Percentiles rank a stretch among this genome's conserved stretches.
Evolutionary conservation across 768 basidiomycete species (phyloP).

Genomic region (Phanerodontia chrysosporium): DNA sequence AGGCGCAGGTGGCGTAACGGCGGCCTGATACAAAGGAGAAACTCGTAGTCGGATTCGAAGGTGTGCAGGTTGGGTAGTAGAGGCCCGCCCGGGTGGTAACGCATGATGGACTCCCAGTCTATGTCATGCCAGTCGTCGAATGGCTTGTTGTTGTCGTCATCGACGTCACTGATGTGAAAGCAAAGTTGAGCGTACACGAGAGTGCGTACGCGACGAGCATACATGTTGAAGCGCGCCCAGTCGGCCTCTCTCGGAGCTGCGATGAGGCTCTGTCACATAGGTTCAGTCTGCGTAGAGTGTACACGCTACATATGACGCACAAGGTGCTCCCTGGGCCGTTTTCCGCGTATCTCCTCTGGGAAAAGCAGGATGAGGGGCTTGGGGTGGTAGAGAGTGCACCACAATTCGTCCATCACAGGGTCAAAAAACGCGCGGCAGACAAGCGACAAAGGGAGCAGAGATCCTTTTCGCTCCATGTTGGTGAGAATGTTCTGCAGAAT

Average conservation of each 20-base stretch:
- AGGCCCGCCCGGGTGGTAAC: neutral
- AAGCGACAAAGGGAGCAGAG: conserved; percentile 32
- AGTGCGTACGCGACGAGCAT: neutral
- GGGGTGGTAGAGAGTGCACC: conserved; percentile 64
- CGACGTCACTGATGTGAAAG: too few species aligned
- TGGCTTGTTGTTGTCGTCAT: too few species aligned
- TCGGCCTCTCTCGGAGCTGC: neutral
- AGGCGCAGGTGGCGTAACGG: neutral
- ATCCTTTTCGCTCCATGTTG: neutral
- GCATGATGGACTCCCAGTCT: too few species aligned
- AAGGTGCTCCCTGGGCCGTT: neutral
- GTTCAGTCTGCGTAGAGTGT: neutral
- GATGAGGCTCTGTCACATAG: neutral
- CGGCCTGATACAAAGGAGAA: neutral
- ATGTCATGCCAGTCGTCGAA: too few species aligned
- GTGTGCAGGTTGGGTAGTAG: neutral
- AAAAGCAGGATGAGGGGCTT: neutral
- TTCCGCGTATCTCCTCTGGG: neutral
- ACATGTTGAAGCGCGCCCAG: neutral
- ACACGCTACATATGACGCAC: too few species aligned
- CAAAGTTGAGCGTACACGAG: neutral
- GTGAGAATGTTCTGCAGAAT: neutral
- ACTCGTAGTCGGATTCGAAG: neutral
- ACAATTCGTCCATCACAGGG: conserved; percentile 57
- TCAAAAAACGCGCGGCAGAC: conserved; percentile 64